Base-by-base conservation (phyloP, 2,329 filamentous ascomycete genomes). In the Hymenoscyphus scutula region DNA sequence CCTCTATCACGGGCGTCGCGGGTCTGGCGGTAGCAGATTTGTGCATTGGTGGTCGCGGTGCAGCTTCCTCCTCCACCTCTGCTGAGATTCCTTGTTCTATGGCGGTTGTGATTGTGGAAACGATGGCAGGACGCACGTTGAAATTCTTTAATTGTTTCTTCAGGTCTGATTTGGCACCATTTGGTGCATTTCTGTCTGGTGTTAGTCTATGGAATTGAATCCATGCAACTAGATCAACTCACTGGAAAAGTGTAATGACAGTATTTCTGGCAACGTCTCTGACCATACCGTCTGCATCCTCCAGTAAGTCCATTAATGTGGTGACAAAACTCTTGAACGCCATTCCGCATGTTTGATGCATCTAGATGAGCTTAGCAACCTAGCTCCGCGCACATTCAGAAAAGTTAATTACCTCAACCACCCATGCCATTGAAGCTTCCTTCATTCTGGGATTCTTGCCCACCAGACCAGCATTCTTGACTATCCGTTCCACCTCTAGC, bases 221-320 rank as follows among this genome's bases (percentile, higher is more conserved):
- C 27, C 17, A 32, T 7, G 23, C 30, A 30, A 13, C 30, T 51
- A 8, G 13, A 30, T 2, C 45, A 34, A 70, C 81, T 64, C 78
- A 92, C 89, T 82, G 85, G 77, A 97, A 97, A 34, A 98, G 83
- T 67, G 95, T 90, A 64, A 97, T 90, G 56, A 97, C 88, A 1
- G 91, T 89, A 61, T 81, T 80, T 78, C 95, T 96, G 65, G 93
- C 92, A 41, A 85, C 84, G 71, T 97, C 92, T 74, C 94, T 87
- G 67, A 97, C 92, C 76, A 87, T 88, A 57, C 90, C 89, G 74
- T 97, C 94, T 10, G 92, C 90, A 75, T 97, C 93, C 77, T 97
- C 94, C 51, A 97, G 83, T 68, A 95, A 84, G 60, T 91, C 89
- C 78, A 97, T 94, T 48, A 97, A 82, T 11, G 84, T 83, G 2